Evolutionary conservation across 2,329 filamentous ascomycete genomes (phyloP).

Genomic region (Calonectria pteridis): DNA sequence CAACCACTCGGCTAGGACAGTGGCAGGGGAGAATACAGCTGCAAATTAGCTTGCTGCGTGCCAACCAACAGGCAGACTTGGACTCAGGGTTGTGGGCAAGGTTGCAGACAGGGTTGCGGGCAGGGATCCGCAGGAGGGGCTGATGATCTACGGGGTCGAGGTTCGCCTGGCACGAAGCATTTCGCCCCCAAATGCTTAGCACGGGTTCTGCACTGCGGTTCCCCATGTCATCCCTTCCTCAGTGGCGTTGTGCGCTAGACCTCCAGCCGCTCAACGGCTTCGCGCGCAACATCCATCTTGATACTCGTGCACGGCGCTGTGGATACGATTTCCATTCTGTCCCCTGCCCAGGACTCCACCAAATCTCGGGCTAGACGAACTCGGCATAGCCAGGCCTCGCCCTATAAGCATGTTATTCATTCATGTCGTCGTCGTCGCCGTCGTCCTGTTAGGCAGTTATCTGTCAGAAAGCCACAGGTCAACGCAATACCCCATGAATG

Average conservation of each 20-base stretch:
- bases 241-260: not conserved
- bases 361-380: not conserved
- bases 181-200: not conserved
- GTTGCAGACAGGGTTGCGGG: not conserved
- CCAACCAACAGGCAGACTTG: not conserved
- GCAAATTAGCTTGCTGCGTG: not conserved
- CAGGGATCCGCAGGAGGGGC: not conserved
- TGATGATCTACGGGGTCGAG: not conserved
- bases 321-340: not conserved
- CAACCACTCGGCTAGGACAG: not conserved
- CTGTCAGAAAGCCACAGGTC: not conserved
- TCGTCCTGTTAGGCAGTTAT: constrained; percentile 7
- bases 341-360: not conserved
- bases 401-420: not conserved
- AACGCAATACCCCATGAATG: not conserved
- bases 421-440: not conserved
- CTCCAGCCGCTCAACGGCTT: constrained; percentile 9
- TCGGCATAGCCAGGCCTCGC: not conserved
- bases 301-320: not conserved
- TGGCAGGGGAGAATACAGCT: not conserved
- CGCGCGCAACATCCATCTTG: constrained; percentile 4
- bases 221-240: not conserved
- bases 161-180: not conserved
- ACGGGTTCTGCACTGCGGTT: not conserved
- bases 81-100: not conserved